Percentiles rank a stretch among this genome's conserved stretches.
phyloP scores from a whole-genome alignment of 192 early-diverging fungal genomes.

The Backusella macrospora region DNA sequence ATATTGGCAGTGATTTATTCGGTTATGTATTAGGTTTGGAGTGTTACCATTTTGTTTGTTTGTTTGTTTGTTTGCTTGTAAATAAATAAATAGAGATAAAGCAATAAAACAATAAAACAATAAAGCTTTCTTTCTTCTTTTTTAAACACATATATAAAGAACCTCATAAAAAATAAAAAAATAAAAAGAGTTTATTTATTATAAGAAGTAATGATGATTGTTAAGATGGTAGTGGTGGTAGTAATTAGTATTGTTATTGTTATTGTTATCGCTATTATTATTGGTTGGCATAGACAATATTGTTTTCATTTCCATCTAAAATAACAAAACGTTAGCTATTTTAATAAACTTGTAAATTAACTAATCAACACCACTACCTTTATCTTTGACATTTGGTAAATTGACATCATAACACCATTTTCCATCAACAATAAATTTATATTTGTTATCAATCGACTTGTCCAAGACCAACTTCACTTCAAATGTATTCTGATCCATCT shows the following conservation, averaged over 20 bases:
- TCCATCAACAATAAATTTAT: slow-evolving; percentile 48
- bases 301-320: slow-evolving; percentile 39
- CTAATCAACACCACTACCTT: not conserved
- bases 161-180: too few relatives aligned
- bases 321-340: not conserved
- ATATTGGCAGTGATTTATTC: slow-evolving; percentile 23
- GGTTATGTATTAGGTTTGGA: not conserved
- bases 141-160: too few relatives aligned
- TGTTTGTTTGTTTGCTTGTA: not conserved
- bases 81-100: slow-evolving; percentile 13
- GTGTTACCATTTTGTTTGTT: not conserved
- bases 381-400: slow-evolving; percentile 31
- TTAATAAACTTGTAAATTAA: not conserved
- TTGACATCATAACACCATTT: slow-evolving; percentile 43
- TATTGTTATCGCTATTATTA: not conserved
- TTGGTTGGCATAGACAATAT: slow-evolving; percentile 25
- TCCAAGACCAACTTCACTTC: slow-evolving; percentile 20
- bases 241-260: too few relatives aligned
- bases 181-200: too few relatives aligned
- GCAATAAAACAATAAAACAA: not conserved
- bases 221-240: too few relatives aligned
- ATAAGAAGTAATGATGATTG: too few relatives aligned
- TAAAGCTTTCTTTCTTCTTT: too few relatives aligned
- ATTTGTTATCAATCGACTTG: slow-evolving; percentile 30
- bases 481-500: slow-evolving; percentile 10